Evolutionary conservation across 768 basidiomycete genomes (phyloP), one percentile per base, ranked within the genome.

Genomic region (Naganishia antarctica): DNA sequence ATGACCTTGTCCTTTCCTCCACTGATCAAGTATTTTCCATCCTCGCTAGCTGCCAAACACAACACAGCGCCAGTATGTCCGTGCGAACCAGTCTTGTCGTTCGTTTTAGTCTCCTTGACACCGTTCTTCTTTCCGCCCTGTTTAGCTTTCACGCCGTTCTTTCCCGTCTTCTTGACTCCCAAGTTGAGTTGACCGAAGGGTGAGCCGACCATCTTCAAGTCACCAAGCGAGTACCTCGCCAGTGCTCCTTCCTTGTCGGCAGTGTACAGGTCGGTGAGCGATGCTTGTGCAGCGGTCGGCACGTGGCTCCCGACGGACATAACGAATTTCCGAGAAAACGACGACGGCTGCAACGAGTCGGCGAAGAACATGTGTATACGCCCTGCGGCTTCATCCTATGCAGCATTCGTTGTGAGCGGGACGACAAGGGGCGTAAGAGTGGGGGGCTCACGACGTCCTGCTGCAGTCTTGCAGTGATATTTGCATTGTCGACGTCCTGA

Each of bases 161-260:
- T 57, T 18, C 25, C 78, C 82, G 70, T 81, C 82, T 34, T 77
- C 81, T 73, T 37, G 68, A 60, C 34, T 31, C 26, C 18, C 28
- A 61, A 60, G 58, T 62, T 16, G 65, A 64, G 62, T 49, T 70
- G 70, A 5, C 75, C 74, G 60, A 74, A 74, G 1, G 73, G 69
- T 25, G 64, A 62, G 11, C 74, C 70, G 11, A 68, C 25, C 51
- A 74, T 72, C 45, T 71, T 63, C 70, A 72, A 46, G 32, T 65
- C 72, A 70, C 80, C 45, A 15, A 74, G 66, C 44, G 67, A 46
- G 46, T 70, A 70, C 69, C 73, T 37, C 80, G 87, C 82, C 73
- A 99, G 90, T 13, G 83, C 81, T 1, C 94, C 96, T 71, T 94
- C 91, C 74, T 99, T 99, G 9, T 88, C 88, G 0, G 91, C 80